Conservation (phyloP, 768 basidiomycete species). For the Russula abietina region DNA sequence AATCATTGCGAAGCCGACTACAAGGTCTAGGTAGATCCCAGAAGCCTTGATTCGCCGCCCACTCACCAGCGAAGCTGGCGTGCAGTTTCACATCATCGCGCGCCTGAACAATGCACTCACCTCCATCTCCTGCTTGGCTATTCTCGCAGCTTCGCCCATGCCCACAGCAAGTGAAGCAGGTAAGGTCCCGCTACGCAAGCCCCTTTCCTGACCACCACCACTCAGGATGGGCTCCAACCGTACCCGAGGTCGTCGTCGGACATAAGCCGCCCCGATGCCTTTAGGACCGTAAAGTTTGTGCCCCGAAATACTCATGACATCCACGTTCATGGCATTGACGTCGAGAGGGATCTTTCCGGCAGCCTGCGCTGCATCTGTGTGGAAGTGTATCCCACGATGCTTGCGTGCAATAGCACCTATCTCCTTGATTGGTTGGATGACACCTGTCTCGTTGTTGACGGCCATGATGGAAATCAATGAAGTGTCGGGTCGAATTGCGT, state of each 20-base stretch:
- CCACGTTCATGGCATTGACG: slow-evolving; percentile 93
- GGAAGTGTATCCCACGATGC: slow-evolving; percentile 88
- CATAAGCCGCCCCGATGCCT: slow-evolving; percentile 91
- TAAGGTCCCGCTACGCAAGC: slow-evolving; percentile 90
- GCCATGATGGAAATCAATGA: slow-evolving; percentile 97
- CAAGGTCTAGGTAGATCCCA: slow-evolving; percentile 39
- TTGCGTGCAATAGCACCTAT: slow-evolving; percentile 83
- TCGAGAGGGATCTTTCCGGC: slow-evolving; percentile 86
- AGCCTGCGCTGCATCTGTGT: slow-evolving; percentile 97
- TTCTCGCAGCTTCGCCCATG: slow-evolving; percentile 87
- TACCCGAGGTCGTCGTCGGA: slow-evolving; percentile 86
- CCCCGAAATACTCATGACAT: slow-evolving; percentile 92
- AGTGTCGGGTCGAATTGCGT: slow-evolving; percentile 86
- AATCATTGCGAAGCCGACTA: slow-evolving; percentile 57
- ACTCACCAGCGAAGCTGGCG: slow-evolving; percentile 29
- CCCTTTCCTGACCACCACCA: slow-evolving; percentile 97
- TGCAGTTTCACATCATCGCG: slow-evolving; percentile 33
- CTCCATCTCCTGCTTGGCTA: slow-evolving; percentile 88
- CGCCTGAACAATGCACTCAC: slow-evolving; percentile 47
- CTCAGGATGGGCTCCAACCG: slow-evolving; percentile 90
- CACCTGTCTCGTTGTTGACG: slow-evolving; percentile 99
- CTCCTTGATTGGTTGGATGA: slow-evolving; percentile 94
- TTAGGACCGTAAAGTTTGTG: slow-evolving; percentile 99
- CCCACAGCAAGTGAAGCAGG: slow-evolving; percentile 86
- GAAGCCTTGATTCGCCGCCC: slow-evolving; percentile 35